Base-by-base conservation (phyloP, 495 filamentous ascomycete species). In the Ascodesmis nigricans region DNA sequence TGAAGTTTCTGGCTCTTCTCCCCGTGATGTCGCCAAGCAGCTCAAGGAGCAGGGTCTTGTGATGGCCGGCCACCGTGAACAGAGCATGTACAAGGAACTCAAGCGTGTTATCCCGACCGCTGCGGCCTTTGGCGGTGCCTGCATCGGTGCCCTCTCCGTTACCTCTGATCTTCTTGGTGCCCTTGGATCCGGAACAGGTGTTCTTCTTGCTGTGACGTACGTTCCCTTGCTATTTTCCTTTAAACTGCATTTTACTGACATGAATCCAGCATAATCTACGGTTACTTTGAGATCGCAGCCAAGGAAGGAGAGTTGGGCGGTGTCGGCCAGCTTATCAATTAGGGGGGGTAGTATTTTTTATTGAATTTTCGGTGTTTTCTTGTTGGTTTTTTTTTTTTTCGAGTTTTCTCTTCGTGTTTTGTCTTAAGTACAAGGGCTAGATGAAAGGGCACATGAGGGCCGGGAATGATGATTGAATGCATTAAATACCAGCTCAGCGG, bases 61-160 rank as follows among this genome's bases (percentile, higher is more conserved):
- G 49, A 99, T 99, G 90, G 87, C 90, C 48, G 90, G 90, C 43
- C 90, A 99, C 62, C 73, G 90, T 61, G 90, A 99, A 60, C 82
- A 93, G 67, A 90, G 78, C 67, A 95, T 95, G 90, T 99, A 99
- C 70, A 91, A 87, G 69, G 90, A 99, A 56, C 67, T 99, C 36
- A 99, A 99, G 75, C 72, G 90, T 46, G 81, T 99, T 46, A 99
- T 99, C 41, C 90, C 90, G 39, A 92, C 84, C 28, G 90, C 90
- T 35, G 90, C 90, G 42, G 87, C 90, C 40, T 99, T 99, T 48
- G 90, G 90, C 59, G 90, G 90, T 63, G 90, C 90, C 41, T 93
- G 83, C 66, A 99, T 99, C 67, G 90, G 90, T 58, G 90, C 77
- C 47, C 69, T 99, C 22, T 92, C 82, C 21, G 82, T 99, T 52